phyloP scores from a whole-genome alignment of 176 grass and related monocot species.

The bread wheat (Triticum aestivum) region IWGSC_CS_RefSeq_v2.1 NC_057803.1:532043506-532044005 shows the following conservation, averaged over 20 bases:
- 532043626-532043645: slow-evolving; percentile 86
- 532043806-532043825: not conserved
- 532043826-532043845: not conserved
- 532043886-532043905: slow-evolving; percentile 97
- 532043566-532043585: slow-evolving; percentile 41
- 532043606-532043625: slow-evolving; percentile 51
- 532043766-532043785: slow-evolving; percentile 90
- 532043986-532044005: slow-evolving; percentile 95
- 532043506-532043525: slow-evolving; percentile 97
- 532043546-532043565: slow-evolving; percentile 80
- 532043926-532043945: slow-evolving; percentile 62
- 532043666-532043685: slow-evolving; percentile 94
- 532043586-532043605: slow-evolving; percentile 62
- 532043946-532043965: slow-evolving; percentile 88
- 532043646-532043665: slow-evolving; percentile 88
- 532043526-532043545: slow-evolving; percentile 95
- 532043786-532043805: too few species aligned
- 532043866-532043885: slow-evolving; percentile 72
- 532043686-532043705: slow-evolving; percentile 88
- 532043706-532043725: slow-evolving; percentile 97
- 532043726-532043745: slow-evolving; percentile 94
- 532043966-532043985: slow-evolving; percentile 90
- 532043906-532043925: slow-evolving; percentile 69
- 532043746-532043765: slow-evolving; percentile 72
- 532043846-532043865: not conserved